Evolutionary conservation across 371 early-diverging fungal genomes (phyloP).

Genomic region (Apophysomyces trapeziformis): DNA sequence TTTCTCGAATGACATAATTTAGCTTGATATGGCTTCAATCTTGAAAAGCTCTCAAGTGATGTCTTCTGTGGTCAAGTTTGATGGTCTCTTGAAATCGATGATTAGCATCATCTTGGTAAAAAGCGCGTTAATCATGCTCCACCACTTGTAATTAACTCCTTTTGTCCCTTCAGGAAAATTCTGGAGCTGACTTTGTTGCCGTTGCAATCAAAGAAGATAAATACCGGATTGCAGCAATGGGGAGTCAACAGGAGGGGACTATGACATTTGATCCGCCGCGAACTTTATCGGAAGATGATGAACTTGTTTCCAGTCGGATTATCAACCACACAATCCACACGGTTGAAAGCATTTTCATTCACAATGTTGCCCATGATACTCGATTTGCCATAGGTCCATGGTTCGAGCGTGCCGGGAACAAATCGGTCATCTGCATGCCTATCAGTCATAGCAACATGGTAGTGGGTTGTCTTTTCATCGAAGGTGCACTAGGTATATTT

Average conservation of each 20-base stretch:
- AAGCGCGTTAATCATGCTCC: too few relatives aligned
- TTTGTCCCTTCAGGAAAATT: slow-evolving; percentile 28
- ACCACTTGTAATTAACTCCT: background rate
- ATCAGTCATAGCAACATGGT: slow-evolving; percentile 54
- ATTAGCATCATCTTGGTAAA: slow-evolving; percentile 41
- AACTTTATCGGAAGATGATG: slow-evolving; percentile 32
- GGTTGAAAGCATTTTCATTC: slow-evolving; percentile 43
- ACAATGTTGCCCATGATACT: slow-evolving; percentile 42
- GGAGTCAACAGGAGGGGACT: slow-evolving; percentile 39
- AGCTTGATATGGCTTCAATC: slow-evolving; percentile 50
- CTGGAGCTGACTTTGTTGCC: slow-evolving; percentile 51
- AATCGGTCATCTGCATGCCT: slow-evolving; percentile 62
- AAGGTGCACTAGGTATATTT: slow-evolving; percentile 60
- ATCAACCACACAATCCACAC: slow-evolving; percentile 49
- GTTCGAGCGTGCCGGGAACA: slow-evolving; percentile 49
- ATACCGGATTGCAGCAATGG: slow-evolving; percentile 46
- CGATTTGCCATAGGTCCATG: slow-evolving; percentile 50
- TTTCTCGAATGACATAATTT: background rate
- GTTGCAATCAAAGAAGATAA: slow-evolving; percentile 51
- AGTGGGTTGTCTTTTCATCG: slow-evolving; percentile 60
- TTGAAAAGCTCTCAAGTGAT: slow-evolving; percentile 55
- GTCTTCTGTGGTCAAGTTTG: slow-evolving; percentile 51
- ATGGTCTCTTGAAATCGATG: slow-evolving; percentile 43
- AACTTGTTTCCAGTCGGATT: slow-evolving; percentile 42
- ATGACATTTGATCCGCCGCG: slow-evolving; percentile 51